Base-by-base conservation (phyloP, 2,329 filamentous ascomycete species). In the Diaporthe sp. region DNA sequence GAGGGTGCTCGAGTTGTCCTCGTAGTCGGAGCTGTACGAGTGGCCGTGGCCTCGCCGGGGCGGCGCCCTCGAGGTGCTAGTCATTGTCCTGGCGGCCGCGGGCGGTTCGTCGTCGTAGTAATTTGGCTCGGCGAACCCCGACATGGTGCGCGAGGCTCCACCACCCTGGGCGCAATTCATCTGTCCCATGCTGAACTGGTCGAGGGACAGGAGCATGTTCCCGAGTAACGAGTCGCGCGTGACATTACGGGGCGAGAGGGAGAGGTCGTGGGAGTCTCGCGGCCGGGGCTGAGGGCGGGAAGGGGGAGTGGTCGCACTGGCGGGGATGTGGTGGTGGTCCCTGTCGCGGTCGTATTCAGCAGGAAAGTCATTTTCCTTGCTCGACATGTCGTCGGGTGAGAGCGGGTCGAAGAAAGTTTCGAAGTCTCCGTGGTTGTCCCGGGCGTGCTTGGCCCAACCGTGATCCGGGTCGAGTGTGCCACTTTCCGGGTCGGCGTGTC, bases 131-230 rank as follows among this genome's bases (percentile, higher is more conserved):
- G 70, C 76, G 37, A 77, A 75, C 15, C 76, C 76, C 19, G 73
- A 86, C 67, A 81, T 79, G 39, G 81, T 76, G 6, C 80, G 79
- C 53, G 81, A 78, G 22, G 42, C 71, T 58, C 77, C 79, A 58
- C 78, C 61, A 22, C 25, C 46, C 57, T 71, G 78, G 12, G 82
- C 79, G 8, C 82, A 81, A 76, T 80, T 81, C 61, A 85, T 82
- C 79, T 89, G 87, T 60, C 84, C 87, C 79, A 90, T 88, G 55
- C 91, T 93, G 82, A 96, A 92, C 84, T 96, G 94, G 84, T 98
- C 96, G 78, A 99, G 92, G 55, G 96, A 98, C 78, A 97, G 88
- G 76, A 98, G 92, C 93, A 99, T 97, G 84, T 98, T 98, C 84
- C 97, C 94, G 76, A 99, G 95, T 79, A 99, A 92, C 49, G 96